Evolutionary conservation across 208 protist species (phyloP), one percentile per base, ranked within the genome.

Genomic region (Leptomonas pyrrhocoris): DNA sequence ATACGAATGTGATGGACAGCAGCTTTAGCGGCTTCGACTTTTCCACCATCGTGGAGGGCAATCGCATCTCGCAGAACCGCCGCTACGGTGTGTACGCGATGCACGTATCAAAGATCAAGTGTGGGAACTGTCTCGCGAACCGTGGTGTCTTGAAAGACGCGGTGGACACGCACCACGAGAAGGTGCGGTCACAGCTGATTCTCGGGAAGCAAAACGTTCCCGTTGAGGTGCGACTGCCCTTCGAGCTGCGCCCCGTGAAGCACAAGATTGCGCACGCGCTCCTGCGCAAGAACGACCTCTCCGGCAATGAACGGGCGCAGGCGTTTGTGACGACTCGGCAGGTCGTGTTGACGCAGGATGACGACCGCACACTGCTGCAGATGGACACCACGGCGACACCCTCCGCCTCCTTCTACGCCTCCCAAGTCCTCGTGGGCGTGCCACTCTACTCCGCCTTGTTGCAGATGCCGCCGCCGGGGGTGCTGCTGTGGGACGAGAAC

Each of bases 401-500:
- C 25, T 63, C 77, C 15, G 60, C 50, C 31, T 94, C 86, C 1
- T 73, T 65, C 48, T 90, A 78, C 66, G 79, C 79, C 36, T 96
- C 91, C 19, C 73, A 86, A 31, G 82, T 88, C 12, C 81, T 96
- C 19, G 27, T 86, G 16, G 55, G 74, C 30, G 73, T 92, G 43
- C 80, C 88, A 0, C 34, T 86, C 8, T 82, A 83, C 67, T 83
- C 88, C 8, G 78, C 83, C 13, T 75, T 94, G n/a, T 61, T 84
- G 15, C 79, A 85, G 48, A 46, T 66, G 19, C 69, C 88, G 0
- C 81, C 91, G n/a, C 83, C 83, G 8, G 86, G 85, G 19, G 31
- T 83, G 25, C 82, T 90, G 49, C 63, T 93, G 19, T 86, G 83
- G 74, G 85, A 96, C 31, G 64, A 81, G 11, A 96, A 96, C 68